Conservation (phyloP, 2,329 filamentous ascomycete genomes). For the Scleromitrula shiraiana region DNA sequence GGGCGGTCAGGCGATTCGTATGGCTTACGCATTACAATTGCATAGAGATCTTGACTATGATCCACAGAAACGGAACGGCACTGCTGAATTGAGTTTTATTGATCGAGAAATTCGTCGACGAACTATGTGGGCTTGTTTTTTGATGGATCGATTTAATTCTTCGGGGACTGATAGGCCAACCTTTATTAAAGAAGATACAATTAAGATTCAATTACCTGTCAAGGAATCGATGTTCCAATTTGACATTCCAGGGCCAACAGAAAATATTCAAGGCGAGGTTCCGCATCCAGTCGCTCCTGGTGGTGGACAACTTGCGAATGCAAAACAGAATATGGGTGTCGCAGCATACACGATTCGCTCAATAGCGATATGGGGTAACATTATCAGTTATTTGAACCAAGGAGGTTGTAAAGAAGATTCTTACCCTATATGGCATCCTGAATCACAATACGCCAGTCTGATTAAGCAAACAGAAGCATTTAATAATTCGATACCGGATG, state of each 20-base stretch:
- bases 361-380: conserved; percentile 81
- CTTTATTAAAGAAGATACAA: conserved; percentile 81
- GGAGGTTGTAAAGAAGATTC: conserved; percentile 75
- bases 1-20: conserved; percentile 87
- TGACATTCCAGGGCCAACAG: conserved; percentile 82
- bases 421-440: conserved; percentile 70
- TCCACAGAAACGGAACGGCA: conserved; percentile 51
- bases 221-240: conserved; percentile 85
- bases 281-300: conserved; percentile 54
- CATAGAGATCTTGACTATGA: conserved; percentile 87
- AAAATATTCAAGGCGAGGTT: conserved; percentile 67
- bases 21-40: conserved; percentile 92
- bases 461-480: conserved; percentile 65
- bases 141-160: conserved; percentile 97
- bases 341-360: conserved; percentile 82
- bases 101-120: conserved; percentile 87
- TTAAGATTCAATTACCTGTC: conserved; percentile 84
- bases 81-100: conserved; percentile 70
- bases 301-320: conserved; percentile 55
- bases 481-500: conserved; percentile 57
- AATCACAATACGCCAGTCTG: conserved; percentile 69
- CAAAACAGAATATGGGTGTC: conserved; percentile 85
- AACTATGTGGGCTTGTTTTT: conserved; percentile 96
- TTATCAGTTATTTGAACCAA: conserved; percentile 84
- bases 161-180: conserved; percentile 88